Evolutionary conservation across 2,329 filamentous ascomycete species (phyloP).

Genomic region (Rhinocladiella similis): DNA sequence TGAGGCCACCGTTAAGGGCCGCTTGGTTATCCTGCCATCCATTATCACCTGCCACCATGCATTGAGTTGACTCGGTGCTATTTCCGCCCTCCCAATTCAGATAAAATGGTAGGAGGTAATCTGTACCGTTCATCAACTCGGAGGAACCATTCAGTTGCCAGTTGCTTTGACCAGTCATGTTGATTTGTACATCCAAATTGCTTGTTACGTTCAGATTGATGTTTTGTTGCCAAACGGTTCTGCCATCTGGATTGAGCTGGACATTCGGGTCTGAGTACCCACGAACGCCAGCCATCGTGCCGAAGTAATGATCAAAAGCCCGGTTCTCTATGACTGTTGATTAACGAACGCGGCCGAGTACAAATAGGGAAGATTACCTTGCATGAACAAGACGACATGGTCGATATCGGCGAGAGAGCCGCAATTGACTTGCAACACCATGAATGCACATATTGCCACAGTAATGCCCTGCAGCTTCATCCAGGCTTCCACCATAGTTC

Average conservation of each 20-base stretch:
- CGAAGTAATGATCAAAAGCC: conserved; percentile 50
- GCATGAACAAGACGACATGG: conserved; percentile 61
- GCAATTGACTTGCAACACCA: too few species aligned
- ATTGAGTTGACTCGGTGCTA: conserved; percentile 54
- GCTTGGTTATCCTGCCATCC: conserved; percentile 55
- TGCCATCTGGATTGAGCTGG: conserved; percentile 48
- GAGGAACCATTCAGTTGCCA: conserved; percentile 40
- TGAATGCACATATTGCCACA: too few species aligned
- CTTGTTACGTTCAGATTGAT: conserved; percentile 23
- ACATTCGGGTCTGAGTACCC: conserved; percentile 59
- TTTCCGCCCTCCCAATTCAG: conserved; percentile 55
- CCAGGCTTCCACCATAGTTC: too few species aligned
- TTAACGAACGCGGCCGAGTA: too few species aligned
- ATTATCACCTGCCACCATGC: conserved; percentile 54
- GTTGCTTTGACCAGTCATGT: background rate
- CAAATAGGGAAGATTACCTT: conserved; percentile 27
- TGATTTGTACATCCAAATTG: too few species aligned
- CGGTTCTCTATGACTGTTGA: conserved; percentile 38
- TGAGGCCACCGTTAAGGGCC: conserved; percentile 52
- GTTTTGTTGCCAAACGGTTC: conserved; percentile 51
- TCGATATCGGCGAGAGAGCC: conserved; percentile 53
- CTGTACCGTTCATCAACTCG: conserved; percentile 43
- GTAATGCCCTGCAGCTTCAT: too few species aligned
- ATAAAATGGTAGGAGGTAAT: conserved; percentile 54
- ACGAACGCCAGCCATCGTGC: conserved; percentile 56